These are phyloP conservation scores for Dothideomycetidae sp. DNA, from an alignment of 2,329 filamentous ascomycete genomes.

Conservation along the genomic window DNA sequence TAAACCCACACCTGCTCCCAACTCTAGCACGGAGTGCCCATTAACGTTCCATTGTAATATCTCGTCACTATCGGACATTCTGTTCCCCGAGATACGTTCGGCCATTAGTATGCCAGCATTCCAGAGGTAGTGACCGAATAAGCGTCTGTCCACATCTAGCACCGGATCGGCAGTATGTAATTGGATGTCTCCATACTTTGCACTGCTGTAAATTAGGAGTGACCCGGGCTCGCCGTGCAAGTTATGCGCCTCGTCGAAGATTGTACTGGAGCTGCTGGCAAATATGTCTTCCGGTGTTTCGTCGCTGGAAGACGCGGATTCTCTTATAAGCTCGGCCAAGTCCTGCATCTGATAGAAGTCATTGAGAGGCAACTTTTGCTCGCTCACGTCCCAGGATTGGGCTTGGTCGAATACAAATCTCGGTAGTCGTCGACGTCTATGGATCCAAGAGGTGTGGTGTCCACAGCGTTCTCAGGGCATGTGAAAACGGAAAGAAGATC, in stretches of 20 bases:
- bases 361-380: too few relatives aligned
- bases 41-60: conserved; percentile 32
- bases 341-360: too few relatives aligned
- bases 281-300: conserved; percentile 37
- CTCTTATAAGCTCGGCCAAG: conserved; percentile 18
- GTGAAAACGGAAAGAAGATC: too few relatives aligned
- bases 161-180: conserved; percentile 31
- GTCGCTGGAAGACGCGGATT: conserved; percentile 6
- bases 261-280: conserved; percentile 42
- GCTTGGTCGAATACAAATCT: too few relatives aligned
- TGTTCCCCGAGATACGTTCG: conserved; percentile 27
- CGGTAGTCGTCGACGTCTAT: too few relatives aligned
- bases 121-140: conserved; percentile 64
- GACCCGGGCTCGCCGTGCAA: conserved; percentile 50
- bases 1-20: conserved; percentile 49
- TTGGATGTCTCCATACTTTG: conserved; percentile 25
- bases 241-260: conserved; percentile 55
- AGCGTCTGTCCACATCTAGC: conserved; percentile 39
- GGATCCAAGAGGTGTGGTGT: too few relatives aligned
- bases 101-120: conserved; percentile 42
- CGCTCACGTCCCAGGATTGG: too few relatives aligned
- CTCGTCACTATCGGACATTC: conserved; percentile 15
- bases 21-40: conserved; percentile 43
- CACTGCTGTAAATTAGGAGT: conserved; percentile 40
- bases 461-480: too few relatives aligned